A percentile compares a stretch with the other conserved stretches of the same genome.
Conservation (phyloP, 2,329 filamentous ascomycete species). For the Chaetoscypha palmicola region DNA sequence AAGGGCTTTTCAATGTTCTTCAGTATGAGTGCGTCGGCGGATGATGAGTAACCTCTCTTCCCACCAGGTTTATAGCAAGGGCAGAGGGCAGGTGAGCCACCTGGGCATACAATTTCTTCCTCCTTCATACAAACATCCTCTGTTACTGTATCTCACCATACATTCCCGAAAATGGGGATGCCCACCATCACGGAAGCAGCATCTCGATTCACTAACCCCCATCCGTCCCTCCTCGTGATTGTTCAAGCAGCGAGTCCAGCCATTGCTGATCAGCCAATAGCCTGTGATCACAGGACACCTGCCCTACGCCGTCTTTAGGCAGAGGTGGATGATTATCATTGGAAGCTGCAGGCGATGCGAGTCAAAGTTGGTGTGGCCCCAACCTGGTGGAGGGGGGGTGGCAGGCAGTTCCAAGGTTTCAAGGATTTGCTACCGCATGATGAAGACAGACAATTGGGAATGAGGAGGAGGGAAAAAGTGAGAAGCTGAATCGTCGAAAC, state of each 20-base stretch:
- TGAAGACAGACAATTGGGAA: background rate
- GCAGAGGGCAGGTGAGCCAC: too few species aligned
- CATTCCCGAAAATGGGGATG: background rate
- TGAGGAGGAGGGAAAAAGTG: background rate
- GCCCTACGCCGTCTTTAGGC: conserved; percentile 16
- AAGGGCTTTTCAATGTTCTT: too few species aligned
- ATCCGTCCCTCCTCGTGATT: conserved; percentile 21
- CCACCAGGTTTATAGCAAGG: too few species aligned
- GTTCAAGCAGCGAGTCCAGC: conserved; percentile 7
- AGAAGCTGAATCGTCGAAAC: background rate
- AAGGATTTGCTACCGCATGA: conserved; percentile 9
- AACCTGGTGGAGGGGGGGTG: conserved; percentile 1
- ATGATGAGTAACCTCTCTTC: too few species aligned
- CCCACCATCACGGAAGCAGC: conserved; percentile 1
- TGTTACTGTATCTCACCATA: too few species aligned
- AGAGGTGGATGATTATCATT: conserved; percentile 13
- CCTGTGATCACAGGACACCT: conserved; percentile 19
- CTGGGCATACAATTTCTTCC: too few species aligned
- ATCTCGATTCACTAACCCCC: conserved; percentile 8
- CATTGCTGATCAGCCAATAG: conserved; percentile 15
- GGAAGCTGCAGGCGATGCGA: background rate
- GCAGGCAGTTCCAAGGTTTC: conserved; percentile 4
- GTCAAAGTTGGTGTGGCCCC: conserved; percentile 1
- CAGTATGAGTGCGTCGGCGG: too few species aligned
- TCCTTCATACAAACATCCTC: too few species aligned